Evolutionary conservation across 75 land plant genomes (phyloP).

Genomic region (Pinus taeda): DNA sequence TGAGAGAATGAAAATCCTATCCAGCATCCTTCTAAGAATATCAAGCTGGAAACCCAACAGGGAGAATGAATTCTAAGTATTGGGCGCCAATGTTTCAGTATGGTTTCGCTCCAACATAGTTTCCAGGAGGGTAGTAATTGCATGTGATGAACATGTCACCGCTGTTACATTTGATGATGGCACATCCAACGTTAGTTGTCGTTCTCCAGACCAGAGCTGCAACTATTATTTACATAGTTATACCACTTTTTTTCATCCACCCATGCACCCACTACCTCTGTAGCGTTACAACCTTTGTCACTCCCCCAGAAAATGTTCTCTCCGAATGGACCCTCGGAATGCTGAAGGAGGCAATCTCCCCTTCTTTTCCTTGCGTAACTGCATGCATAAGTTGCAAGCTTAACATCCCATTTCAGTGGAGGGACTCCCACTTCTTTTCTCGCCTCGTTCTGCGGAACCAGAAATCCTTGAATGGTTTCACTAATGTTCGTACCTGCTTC

Average conservation of each 20-base stretch:
- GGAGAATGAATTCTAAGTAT: too few species aligned
- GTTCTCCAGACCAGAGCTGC: constrained; percentile 31
- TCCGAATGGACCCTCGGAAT: constrained; percentile 27
- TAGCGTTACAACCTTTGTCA: constrained; percentile 3
- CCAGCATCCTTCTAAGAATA: too few species aligned
- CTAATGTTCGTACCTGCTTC: too few species aligned
- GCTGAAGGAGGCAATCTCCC: constrained; percentile 18
- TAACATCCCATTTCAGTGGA: constrained; percentile 16
- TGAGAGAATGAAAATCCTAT: too few species aligned
- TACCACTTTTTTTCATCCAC: constrained; percentile 19
- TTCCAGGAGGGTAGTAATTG: constrained; percentile 31
- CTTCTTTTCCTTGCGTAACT: constrained; percentile 13
- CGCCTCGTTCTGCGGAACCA: constrained; percentile 17
- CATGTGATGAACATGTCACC: constrained; percentile 29
- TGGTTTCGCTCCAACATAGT: constrained; percentile 25
- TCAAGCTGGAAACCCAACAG: too few species aligned
- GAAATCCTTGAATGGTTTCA: not conserved
- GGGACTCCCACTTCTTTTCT: constrained; percentile 13
- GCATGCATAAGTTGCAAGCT: constrained; percentile 14
- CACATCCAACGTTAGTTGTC: constrained; percentile 21
- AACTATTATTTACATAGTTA: constrained; percentile 13
- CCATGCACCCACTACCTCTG: constrained; percentile 24
- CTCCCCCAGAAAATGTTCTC: constrained; percentile 30
- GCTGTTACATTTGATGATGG: constrained; percentile 14
- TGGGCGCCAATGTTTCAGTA: not conserved